Base-by-base conservation (phyloP, 495 filamentous ascomycete genomes). In the Penicillium fimorum region DNA sequence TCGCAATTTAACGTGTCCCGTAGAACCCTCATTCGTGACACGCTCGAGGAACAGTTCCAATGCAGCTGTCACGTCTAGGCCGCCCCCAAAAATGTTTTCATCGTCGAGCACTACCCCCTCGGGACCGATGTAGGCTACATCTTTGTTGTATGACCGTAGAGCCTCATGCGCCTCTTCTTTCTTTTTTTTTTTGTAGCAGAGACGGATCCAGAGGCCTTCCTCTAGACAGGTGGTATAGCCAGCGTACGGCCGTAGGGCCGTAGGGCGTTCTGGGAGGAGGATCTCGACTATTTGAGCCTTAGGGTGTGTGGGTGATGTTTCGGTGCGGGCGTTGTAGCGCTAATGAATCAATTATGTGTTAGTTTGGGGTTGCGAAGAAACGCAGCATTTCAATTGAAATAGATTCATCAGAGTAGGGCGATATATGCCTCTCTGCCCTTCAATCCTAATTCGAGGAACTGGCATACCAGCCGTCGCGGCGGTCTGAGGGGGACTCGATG, bases 11-110 rank as follows among this genome's bases (percentile, higher is more conserved):
- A 30, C 9, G 7, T 30, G 29, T 30, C 29, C 29, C 7, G 29
- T 8, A 7, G 29, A 30, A 30, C 29, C 9, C 42, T 54, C 38
- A 35, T 54, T 54, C 22, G 40, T 35, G 51, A 54, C 51, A 46
- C 51, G 51, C 51, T 54, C 51, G 24, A 42, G 51, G 15, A 54
- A 54, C 11, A 54, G 2, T 46, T 54, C 51, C 18, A 54, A 17
- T 3, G 51, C 51, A 47, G 41, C 41, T 46, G 51, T 41, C 37
- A 54, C 13, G 37, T 45, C 40, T 18, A 46, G 29, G 4, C 51
- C 51, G 18, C 29, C 1, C 22, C 22, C 51, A 20, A 54, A 45
- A 4, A 54, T 54, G 22, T 29, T 20, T 46, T 54, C 42, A 37
- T 54, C 51, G 30, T 54, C 51, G n/a, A 54, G 51, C 18, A 54